phyloP scores from a whole-genome alignment of 306 rosid genomes.

The Argentina anserina region DNA sequence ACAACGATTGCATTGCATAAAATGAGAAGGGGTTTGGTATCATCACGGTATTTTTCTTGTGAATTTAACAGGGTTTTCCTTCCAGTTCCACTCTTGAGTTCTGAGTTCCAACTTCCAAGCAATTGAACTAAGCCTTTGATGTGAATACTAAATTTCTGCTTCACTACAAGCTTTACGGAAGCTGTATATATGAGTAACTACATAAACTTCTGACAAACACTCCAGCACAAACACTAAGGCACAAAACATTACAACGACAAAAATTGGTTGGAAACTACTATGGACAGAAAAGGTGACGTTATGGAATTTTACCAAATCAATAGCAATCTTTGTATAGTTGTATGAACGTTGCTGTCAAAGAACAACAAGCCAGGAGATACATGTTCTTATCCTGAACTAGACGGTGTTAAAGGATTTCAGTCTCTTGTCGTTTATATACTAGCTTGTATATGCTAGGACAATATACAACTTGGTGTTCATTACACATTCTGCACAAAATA shows the following conservation, averaged over 20 bases:
- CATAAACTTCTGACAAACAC: not conserved
- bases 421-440: constrained; percentile 6
- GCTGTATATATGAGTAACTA: not conserved
- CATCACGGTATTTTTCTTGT: constrained; percentile 26
- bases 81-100: not conserved
- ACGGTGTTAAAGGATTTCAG: not conserved
- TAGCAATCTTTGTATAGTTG: not conserved
- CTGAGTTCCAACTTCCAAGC: not conserved
- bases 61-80: constrained; percentile 10
- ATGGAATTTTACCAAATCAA: not conserved
- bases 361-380: not conserved
- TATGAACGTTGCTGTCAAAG: not conserved
- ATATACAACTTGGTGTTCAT: constrained; percentile 4
- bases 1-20: constrained; percentile 37
- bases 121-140: not conserved
- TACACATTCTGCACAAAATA: constrained; percentile 12
- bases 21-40: constrained; percentile 43
- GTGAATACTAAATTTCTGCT: not conserved
- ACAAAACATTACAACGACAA: not conserved
- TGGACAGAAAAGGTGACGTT: not conserved
- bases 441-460: not conserved
- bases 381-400: not conserved
- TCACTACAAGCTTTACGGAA: not conserved
- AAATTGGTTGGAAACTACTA: not conserved
- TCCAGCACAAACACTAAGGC: too few relatives aligned